These are phyloP conservation scores for Beverwykella pulmonaria DNA, from an alignment of 495 filamentous ascomycete genomes.

Conservation along the genomic window DNA sequence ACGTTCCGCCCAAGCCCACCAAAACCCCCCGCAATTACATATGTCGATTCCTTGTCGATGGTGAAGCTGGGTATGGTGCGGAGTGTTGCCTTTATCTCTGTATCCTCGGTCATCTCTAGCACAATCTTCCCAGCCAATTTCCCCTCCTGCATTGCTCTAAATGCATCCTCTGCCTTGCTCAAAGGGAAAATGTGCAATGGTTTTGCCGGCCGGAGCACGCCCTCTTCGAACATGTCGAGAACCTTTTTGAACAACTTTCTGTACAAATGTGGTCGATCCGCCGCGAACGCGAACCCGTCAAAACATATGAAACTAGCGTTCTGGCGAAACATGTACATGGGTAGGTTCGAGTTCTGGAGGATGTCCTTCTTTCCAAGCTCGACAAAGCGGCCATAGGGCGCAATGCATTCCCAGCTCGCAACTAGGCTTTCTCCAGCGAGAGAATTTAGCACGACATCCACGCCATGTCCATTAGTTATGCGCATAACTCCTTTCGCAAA, in stretches of 20 bases:
- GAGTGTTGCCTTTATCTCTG: background rate
- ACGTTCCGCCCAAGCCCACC: slow-evolving; percentile 44
- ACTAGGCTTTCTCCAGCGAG: slow-evolving; percentile 49
- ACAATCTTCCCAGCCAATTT: slow-evolving; percentile 62
- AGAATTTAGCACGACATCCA: slow-evolving; percentile 69
- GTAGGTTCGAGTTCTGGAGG: slow-evolving; percentile 39
- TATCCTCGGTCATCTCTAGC: slow-evolving; percentile 41
- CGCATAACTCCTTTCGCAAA: slow-evolving; percentile 53
- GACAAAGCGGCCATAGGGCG: slow-evolving; percentile 61
- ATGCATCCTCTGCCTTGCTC: slow-evolving; percentile 53
- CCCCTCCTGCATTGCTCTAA: slow-evolving; percentile 60
- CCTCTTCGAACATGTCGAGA: background rate
- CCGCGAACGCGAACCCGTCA: slow-evolving; percentile 5
- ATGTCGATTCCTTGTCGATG: slow-evolving; percentile 23
- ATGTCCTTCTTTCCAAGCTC: slow-evolving; percentile 62
- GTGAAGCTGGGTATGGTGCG: background rate
- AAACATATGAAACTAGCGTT: slow-evolving; percentile 15
- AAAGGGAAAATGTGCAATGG: slow-evolving; percentile 48
- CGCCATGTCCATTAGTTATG: slow-evolving; percentile 57
- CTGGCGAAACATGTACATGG: slow-evolving; percentile 29
- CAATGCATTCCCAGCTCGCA: slow-evolving; percentile 56
- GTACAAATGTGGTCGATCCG: background rate
- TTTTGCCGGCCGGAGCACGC: background rate
- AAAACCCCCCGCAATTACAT: slow-evolving; percentile 47
- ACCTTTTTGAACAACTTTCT: background rate